Base-by-base conservation (phyloP, 768 basidiomycete genomes). In the Cantharellus anzutake region DNA sequence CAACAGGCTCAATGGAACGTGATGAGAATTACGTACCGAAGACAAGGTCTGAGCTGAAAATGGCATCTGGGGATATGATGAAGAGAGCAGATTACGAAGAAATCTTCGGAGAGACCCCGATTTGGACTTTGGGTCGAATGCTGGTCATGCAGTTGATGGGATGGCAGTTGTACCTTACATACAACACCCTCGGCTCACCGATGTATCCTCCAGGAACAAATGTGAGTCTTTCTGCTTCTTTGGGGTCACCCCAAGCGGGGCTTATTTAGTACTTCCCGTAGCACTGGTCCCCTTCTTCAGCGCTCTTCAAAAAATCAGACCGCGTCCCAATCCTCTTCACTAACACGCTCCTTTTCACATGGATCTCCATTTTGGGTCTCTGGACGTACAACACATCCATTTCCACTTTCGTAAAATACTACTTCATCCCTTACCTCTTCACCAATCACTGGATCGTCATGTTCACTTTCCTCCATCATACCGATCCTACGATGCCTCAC, bases 381-480 rank as follows among this genome's bases (percentile, higher is more conserved):
- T 79, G 80, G 66, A 75, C 80, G 61, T 73, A 77, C 68, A 69
- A 74, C 56, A 80, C 75, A 58, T 83, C 88, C 42, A 83, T 90
- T 71, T 68, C 71, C 52, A 79, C 79, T 53, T 83, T 96, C 57
- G 79, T 87, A 73, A 77, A 79, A 63, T 71, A 85, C 64, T 99
- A 97, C 70, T 69, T 87, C 59, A 76, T 87, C n/a, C 91, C 93
- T 59, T 98, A 97, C 74, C 76, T 98, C 62, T 90, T 79, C 81
- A 11, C 35, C 52, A 55, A 55, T 37, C 52, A 55, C 76, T 96
- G 92, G 92, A 78, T 97, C 59, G 89, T 97, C 61, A 67, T 91
- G 66, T 94, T 97, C 74, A 96, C 92, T 29, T 97, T 89, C 84
- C 77, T 97, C 58, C 94, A 99, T 74, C 94, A 99, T 76, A 97